Conservation (phyloP, 2,329 filamentous ascomycete genomes). For the Monascus ruber region DNA sequence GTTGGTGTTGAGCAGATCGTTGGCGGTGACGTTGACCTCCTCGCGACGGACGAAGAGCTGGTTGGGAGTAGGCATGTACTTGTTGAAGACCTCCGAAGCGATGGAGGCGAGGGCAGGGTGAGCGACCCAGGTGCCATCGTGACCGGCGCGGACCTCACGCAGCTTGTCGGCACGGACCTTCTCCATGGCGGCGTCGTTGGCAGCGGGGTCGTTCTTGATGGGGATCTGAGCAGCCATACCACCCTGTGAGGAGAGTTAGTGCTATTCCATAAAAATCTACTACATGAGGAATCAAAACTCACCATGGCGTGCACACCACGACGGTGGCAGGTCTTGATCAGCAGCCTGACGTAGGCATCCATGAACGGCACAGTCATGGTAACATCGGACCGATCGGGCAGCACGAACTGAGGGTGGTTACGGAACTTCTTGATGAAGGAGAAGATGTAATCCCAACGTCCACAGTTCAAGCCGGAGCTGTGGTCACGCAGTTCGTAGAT, state of each 20-base stretch:
- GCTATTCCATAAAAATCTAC: no score
- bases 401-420: conserved; percentile 81
- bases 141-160: conserved; percentile 84
- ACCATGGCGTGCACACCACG: conserved; percentile 96
- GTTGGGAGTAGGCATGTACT: conserved; percentile 97
- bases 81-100: conserved; percentile 88
- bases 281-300: conserved; percentile 2
- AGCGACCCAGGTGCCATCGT: conserved; percentile 96
- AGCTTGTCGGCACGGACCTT: conserved; percentile 90
- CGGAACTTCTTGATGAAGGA: conserved; percentile 99
- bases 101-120: conserved; percentile 86
- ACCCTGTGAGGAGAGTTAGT: conserved; percentile 35
- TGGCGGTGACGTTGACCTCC: conserved; percentile 73
- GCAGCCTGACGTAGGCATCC: conserved; percentile 90
- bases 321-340: conserved; percentile 96
- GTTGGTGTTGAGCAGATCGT: conserved; percentile 96
- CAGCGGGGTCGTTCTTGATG: conserved; percentile 84
- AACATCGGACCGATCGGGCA: conserved; percentile 80
- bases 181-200: conserved; percentile 91
- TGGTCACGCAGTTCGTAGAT: conserved; percentile 98
- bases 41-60: conserved; percentile 85
- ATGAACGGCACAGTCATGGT: conserved; percentile 99
- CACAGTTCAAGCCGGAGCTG: conserved; percentile 92
- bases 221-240: conserved; percentile 99
- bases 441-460: conserved; percentile 99